Conservation (phyloP, 2,329 filamentous ascomycete genomes). For the Xylariaceae sp. region DNA sequence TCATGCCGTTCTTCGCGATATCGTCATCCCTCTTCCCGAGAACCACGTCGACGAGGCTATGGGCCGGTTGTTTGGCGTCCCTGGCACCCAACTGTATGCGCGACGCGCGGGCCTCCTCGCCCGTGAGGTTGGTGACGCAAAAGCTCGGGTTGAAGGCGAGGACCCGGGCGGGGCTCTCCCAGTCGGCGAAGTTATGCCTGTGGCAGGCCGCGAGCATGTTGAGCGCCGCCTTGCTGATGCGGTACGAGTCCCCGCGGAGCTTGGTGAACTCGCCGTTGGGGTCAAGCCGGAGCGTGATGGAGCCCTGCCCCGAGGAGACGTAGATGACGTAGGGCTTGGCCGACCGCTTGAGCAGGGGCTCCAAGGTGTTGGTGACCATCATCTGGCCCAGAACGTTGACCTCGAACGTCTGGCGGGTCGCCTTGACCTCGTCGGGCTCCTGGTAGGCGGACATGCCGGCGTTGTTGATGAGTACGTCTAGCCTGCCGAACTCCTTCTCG, state of each 20-base stretch:
- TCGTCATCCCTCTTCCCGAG: slow-evolving; percentile 24
- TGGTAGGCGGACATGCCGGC: slow-evolving; percentile 52
- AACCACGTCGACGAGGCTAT: slow-evolving; percentile 21
- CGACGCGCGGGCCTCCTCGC: slow-evolving; percentile 22
- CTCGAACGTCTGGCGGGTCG: slow-evolving; percentile 46
- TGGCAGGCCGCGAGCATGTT: slow-evolving; percentile 32
- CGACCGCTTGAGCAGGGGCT: slow-evolving; percentile 29
- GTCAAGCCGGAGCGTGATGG: slow-evolving; percentile 24
- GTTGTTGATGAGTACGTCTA: slow-evolving; percentile 54
- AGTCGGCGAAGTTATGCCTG: slow-evolving; percentile 16
- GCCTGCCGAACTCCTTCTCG: slow-evolving; percentile 38
- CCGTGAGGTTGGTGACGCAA: slow-evolving; percentile 30
- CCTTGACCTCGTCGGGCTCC: slow-evolving; percentile 47
- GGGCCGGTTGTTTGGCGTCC: slow-evolving; percentile 22
- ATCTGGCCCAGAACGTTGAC: slow-evolving; percentile 29
- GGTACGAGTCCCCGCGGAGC: slow-evolving; percentile 23
- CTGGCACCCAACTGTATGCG: slow-evolving; percentile 21
- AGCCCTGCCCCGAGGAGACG: slow-evolving; percentile 31
- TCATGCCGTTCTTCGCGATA: slow-evolving; percentile 19
- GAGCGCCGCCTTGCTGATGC: slow-evolving; percentile 32
- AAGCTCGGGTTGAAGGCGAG: slow-evolving; percentile 31
- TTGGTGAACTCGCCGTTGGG: slow-evolving; percentile 10
- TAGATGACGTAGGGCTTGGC: slow-evolving; percentile 27
- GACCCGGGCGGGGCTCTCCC: slow-evolving; percentile 29
- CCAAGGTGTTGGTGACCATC: slow-evolving; percentile 27